Conservation (phyloP, 2,329 filamentous ascomycete species). For the Aspergillus neoniger region DNA sequence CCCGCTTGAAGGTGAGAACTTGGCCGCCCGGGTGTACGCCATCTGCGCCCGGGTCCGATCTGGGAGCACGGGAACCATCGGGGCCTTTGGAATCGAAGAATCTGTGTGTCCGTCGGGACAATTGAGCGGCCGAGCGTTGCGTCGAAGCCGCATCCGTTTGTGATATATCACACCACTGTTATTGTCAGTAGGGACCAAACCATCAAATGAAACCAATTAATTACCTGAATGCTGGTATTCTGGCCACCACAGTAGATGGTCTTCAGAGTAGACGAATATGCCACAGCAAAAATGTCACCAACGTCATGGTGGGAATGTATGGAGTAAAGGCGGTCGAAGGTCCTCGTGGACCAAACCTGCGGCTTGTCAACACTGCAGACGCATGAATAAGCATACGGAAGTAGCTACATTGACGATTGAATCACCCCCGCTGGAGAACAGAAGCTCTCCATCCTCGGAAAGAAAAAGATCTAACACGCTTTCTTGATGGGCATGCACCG, state of each 20-base stretch:
- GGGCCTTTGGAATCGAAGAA: conserved; percentile 93
- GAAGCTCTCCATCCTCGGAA: conserved; percentile 69
- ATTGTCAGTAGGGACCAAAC: neutral
- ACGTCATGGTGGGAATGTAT: conserved; percentile 93
- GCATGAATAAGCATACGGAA: neutral
- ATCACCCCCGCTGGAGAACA: conserved; percentile 93
- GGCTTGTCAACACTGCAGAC: conserved; percentile 7
- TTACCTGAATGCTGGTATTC: conserved; percentile 82
- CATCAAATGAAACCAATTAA: neutral
- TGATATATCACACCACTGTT: conserved; percentile 74
- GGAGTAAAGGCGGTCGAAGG: conserved; percentile 76
- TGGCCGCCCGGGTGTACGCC: conserved; percentile 57
- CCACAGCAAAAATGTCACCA: conserved; percentile 94
- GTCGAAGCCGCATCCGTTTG: conserved; percentile 61
- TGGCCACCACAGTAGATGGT: conserved; percentile 91
- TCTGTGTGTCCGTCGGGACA: conserved; percentile 74
- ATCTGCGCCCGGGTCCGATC: conserved; percentile 63
- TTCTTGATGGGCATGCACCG: conserved; percentile 85
- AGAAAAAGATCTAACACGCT: conserved; percentile 85
- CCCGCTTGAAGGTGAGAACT: conserved; percentile 76
- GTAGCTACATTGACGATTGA: conserved; percentile 75
- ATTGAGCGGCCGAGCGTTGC: conserved; percentile 68
- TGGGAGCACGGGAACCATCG: conserved; percentile 75
- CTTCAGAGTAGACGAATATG: conserved; percentile 75
- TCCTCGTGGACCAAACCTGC: conserved; percentile 76